Percentiles rank a stretch among this genome's conserved stretches.
Evolutionary conservation across 179 eudicot genomes (phyloP).

Genomic region (Spergularia azorica): DNA sequence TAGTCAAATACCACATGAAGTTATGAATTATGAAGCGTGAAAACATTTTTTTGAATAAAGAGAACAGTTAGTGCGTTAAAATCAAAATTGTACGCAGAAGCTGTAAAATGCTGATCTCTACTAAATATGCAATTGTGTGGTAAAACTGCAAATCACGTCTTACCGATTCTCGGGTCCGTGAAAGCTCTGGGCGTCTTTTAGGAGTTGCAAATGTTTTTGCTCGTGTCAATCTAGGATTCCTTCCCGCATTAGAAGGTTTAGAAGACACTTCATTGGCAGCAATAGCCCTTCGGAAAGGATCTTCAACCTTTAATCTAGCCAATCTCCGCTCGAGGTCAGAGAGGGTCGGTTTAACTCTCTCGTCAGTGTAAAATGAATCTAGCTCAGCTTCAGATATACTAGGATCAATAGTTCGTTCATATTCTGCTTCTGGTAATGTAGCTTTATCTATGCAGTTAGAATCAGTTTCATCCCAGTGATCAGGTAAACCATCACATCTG

Average conservation of each 20-base stretch:
- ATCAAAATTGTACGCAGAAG: neutral
- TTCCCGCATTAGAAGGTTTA: slow-evolving; percentile 42
- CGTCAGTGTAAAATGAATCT: slow-evolving; percentile 54
- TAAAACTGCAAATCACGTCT: slow-evolving; percentile 15
- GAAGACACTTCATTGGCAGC: slow-evolving; percentile 32
- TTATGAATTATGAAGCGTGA: neutral
- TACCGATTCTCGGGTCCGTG: slow-evolving; percentile 47
- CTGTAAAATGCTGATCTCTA: neutral
- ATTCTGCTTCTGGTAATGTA: slow-evolving; percentile 53
- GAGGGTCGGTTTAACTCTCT: slow-evolving; percentile 42
- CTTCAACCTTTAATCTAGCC: slow-evolving; percentile 57
- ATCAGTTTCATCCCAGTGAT: slow-evolving; percentile 46
- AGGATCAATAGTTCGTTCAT: slow-evolving; percentile 68
- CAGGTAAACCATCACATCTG: slow-evolving; percentile 40
- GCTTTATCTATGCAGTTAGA: slow-evolving; percentile 48
- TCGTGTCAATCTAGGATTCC: slow-evolving; percentile 43
- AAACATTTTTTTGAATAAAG: neutral
- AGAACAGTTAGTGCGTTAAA: neutral
- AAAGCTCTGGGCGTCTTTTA: slow-evolving; percentile 48
- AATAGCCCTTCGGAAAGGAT: slow-evolving; percentile 37
- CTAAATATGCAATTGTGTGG: neutral
- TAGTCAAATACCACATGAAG: too few species aligned
- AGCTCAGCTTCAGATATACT: slow-evolving; percentile 71
- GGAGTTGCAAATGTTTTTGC: slow-evolving; percentile 57
- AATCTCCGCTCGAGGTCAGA: slow-evolving; percentile 47